Conservation (phyloP, 2,329 filamentous ascomycete genomes). For the Talaromyces sp. region DNA sequence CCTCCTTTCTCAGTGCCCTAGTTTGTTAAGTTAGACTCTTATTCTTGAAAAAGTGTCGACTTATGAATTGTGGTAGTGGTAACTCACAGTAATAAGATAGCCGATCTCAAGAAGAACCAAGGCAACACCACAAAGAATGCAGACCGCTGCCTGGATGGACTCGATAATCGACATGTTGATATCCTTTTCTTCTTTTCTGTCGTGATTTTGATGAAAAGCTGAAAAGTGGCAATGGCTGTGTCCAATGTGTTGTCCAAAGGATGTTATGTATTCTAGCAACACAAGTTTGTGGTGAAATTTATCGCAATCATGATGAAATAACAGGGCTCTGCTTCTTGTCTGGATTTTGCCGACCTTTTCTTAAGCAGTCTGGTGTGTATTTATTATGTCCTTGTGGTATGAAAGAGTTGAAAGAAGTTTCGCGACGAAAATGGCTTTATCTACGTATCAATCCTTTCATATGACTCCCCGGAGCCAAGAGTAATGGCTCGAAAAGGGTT, state of each 20-base stretch:
- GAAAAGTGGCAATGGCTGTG: neutral
- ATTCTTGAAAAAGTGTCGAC: neutral
- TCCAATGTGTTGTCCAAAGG: neutral
- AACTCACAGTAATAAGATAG: neutral
- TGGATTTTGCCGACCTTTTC: neutral
- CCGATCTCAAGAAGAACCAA: neutral
- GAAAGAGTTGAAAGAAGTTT: neutral
- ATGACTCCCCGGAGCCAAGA: neutral
- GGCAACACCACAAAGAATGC: neutral
- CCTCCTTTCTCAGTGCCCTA: neutral
- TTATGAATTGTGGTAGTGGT: neutral
- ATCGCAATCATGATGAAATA: neutral
- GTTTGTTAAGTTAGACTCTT: neutral
- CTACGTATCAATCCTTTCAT: neutral
- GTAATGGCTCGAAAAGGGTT: no score
- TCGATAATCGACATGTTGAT: neutral
- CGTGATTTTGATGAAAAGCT: neutral
- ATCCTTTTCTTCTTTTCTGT: neutral
- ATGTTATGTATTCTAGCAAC: neutral
- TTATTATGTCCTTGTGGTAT: neutral
- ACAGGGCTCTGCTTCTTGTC: neutral
- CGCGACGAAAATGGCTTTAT: neutral
- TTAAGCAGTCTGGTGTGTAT: no score
- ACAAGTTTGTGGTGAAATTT: neutral
- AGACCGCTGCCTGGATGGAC: neutral